Evolutionary conservation across 2,329 filamentous ascomycete species (phyloP), one percentile per base, ranked within the genome.

Genomic region (Teratosphaeria viscida): DNA sequence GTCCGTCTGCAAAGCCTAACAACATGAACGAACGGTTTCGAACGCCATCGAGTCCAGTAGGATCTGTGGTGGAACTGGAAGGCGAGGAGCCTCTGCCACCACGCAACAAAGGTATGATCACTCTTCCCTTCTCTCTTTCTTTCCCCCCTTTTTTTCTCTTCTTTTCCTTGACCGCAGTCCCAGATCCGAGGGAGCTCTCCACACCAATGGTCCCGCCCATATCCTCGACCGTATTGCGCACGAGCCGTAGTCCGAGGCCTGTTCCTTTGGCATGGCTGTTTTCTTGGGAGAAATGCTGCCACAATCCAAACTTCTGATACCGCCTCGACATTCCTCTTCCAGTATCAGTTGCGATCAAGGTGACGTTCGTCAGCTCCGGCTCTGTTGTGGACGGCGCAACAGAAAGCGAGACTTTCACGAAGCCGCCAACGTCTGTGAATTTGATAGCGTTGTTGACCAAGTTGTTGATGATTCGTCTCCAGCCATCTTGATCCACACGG

Each of bases 231-330:
- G 89, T 82, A 14, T 61, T 72, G 63, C 67, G 77, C 71, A 88
- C 85, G 8, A 89, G 81, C 47, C 82, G 85, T 27, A 89, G 70
- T 0, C 86, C 86, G 0, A 89, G 74, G 0, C 86, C 86, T 0
- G 82, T 82, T 0, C 86, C 85, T 0, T 80, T 78, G 0, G 80
- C 76, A 1, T 88, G 71, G 0, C 75, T 71, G 53, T 87, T 79
- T 65, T 88, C 86, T 61, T 89, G 86, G 0, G 77, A 73, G 61
- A 88, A 88, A 0, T 85, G 82, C 0, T 79, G 81, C 66, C 84
- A 89, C 0, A 88, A 71, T 11, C 79, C 77, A 12, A 82, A 79
- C 27, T 79, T 76, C 11, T 87, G 71, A 63, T 83, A 89, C 7
- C 86, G 81, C 4, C 81, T 75, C 0, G 79, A 79, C 47, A 89